A percentile compares a stretch with the other conserved stretches of the same genome.
Evolutionary conservation across 495 filamentous ascomycete species (phyloP).

Genomic region (Neurospora sp.): DNA sequence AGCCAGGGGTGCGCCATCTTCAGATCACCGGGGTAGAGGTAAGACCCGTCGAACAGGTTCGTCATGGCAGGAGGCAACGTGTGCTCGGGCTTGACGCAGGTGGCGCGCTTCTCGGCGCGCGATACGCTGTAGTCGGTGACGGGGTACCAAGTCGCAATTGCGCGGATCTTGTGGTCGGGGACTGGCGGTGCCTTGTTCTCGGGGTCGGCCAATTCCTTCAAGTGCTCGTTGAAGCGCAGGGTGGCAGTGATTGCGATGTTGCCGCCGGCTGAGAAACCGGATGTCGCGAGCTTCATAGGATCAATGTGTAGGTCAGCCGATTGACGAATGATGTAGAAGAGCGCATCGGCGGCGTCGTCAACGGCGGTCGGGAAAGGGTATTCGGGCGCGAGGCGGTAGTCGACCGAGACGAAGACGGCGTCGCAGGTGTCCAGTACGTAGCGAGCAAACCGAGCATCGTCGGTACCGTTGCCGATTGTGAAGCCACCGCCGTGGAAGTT

Average conservation of each 20-base stretch:
- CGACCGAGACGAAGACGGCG: constrained; percentile 58
- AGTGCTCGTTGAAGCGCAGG: constrained; percentile 45
- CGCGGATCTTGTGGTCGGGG: constrained; percentile 24
- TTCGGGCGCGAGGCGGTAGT: constrained; percentile 71
- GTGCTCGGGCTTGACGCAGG: constrained; percentile 55
- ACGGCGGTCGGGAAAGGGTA: constrained; percentile 67
- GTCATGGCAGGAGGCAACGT: constrained; percentile 66
- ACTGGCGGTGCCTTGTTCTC: constrained; percentile 2
- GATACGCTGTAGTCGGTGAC: constrained; percentile 71
- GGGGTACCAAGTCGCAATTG: constrained; percentile 69
- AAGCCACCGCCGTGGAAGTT: constrained; percentile 78
- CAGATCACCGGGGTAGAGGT: constrained; percentile 47
- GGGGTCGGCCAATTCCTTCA: constrained; percentile 6
- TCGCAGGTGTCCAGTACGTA: constrained; percentile 39
- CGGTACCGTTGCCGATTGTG: constrained; percentile 57
- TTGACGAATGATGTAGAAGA: constrained; percentile 54
- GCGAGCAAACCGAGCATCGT: constrained; percentile 62
- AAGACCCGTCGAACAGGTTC: constrained; percentile 76
- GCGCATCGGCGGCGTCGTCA: constrained; percentile 63
- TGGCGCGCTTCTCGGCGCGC: constrained; percentile 58
- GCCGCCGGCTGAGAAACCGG: constrained; percentile 80
- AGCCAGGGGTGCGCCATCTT: constrained; percentile 26
- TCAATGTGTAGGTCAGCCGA: constrained; percentile 41
- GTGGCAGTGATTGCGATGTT: constrained; percentile 79
- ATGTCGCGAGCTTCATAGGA: constrained; percentile 49